Evolutionary conservation across 768 basidiomycete genomes (phyloP), one percentile per base, ranked within the genome.

Genomic region (Lentinula sp.): DNA sequence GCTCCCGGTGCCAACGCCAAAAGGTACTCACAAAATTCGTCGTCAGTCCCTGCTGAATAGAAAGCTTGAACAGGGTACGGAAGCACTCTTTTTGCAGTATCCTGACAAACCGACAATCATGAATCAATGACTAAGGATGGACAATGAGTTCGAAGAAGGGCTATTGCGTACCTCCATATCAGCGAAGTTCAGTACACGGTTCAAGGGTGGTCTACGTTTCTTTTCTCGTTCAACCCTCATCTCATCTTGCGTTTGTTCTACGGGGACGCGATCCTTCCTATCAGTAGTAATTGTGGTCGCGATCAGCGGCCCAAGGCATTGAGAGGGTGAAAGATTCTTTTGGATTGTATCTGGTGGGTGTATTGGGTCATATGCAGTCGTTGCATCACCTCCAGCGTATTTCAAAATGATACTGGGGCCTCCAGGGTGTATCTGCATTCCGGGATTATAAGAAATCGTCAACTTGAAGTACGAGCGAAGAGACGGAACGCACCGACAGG

Each of bases 31-130:
- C 93, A 76, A 65, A 88, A 81, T 68, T 90, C 87, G 67, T 95
- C 93, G 67, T 97, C 95, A 0, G 92, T 80, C 10, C 91, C 90
- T 28, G 93, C 94, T 6, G 85, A 83, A 72, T 95, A 95, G 72
- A 94, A 95, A 2, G 92, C 86, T 68, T 85, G 78, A 0, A 91
- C 92, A 64, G 86, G 90, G 68, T 85, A 78, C 3, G 86, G 84
- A 60, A 98, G 79, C 2, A 90, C 77, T 55, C 83, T 80, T 67
- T 81, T 83, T 10, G 94, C 94, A n/a, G 91, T 81, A 28, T 79
- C 77, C 91, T 92, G 62, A 5, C 43, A 13, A 43, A 46, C 37
- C 39, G 12, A 42, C 4, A 16, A 16, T 33, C 10, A 49, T 2
- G 66, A 52, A 4, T 50, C 45, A 56, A 61, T 36, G 6, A 20